These are phyloP conservation scores for Fusarium paranaense DNA, from an alignment of 2,329 filamentous ascomycete genomes.

Conservation along the genomic window DNA sequence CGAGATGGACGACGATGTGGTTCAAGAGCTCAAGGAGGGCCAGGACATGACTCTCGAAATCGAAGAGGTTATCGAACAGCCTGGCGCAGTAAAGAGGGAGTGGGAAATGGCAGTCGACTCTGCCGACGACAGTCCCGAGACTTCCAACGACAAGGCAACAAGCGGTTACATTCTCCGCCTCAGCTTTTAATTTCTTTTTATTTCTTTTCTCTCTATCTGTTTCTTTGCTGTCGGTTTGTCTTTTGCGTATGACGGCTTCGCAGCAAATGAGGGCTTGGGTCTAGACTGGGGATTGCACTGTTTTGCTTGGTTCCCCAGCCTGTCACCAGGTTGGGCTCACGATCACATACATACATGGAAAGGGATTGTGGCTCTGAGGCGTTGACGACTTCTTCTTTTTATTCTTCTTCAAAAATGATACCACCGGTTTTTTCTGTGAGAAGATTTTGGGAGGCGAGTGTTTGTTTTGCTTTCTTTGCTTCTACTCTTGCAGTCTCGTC, in stretches of 20 bases:
- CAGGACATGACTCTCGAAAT: conserved; percentile 90
- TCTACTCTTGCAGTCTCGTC: conserved; percentile 13
- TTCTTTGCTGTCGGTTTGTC: not conserved
- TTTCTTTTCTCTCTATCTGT: conserved; percentile 6
- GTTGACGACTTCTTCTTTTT: conserved; percentile 37
- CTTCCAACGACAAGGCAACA: conserved; percentile 33
- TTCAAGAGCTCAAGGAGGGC: conserved; percentile 85
- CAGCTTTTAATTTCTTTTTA: conserved; percentile 52
- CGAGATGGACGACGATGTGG: conserved; percentile 90
- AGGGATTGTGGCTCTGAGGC: conserved; percentile 38
- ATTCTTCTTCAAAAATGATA: conserved; percentile 44
- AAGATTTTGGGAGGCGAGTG: conserved; percentile 11
- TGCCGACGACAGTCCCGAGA: conserved; percentile 45
- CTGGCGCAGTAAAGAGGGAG: conserved; percentile 60
- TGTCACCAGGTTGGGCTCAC: conserved; percentile 42
- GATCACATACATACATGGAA: conserved; percentile 39
- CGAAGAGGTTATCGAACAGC: conserved; percentile 55
- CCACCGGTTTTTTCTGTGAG: conserved; percentile 36
- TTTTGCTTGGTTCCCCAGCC: conserved; percentile 36
- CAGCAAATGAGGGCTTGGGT: conserved; percentile 29
- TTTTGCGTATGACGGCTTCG: conserved; percentile 15
- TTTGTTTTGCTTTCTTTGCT: conserved; percentile 10
- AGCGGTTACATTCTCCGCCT: conserved; percentile 59
- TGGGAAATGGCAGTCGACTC: conserved; percentile 72
- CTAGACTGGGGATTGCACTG: conserved; percentile 42